phyloP scores from a whole-genome alignment of 345 rosid genomes.

The Hibiscus tridactylites region DNA sequence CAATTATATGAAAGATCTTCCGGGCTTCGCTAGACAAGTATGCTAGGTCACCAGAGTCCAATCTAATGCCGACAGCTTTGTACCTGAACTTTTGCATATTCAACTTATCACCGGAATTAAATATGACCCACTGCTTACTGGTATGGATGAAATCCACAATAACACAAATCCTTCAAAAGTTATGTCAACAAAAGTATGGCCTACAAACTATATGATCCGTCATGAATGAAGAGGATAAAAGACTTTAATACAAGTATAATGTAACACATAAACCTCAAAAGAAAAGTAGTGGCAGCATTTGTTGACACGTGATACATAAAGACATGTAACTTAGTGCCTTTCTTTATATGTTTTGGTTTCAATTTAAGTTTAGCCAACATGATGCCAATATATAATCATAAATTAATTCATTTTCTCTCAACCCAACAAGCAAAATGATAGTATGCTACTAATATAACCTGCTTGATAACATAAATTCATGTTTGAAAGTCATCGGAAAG shows the following conservation, averaged over 20 bases:
- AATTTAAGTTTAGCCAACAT: not conserved
- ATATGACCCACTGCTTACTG: not conserved
- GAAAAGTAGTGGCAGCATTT: not conserved
- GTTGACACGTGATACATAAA: not conserved
- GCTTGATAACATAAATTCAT: not conserved
- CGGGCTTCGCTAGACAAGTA: constrained; percentile 76
- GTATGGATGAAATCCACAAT: not conserved
- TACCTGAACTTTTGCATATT: constrained; percentile 45
- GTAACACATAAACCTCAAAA: not conserved
- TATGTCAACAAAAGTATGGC: not conserved
- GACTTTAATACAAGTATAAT: constrained; percentile 20
- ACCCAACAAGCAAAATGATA: not conserved
- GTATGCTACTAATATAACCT: not conserved
- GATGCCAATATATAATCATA: not conserved
- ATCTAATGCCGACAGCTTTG: constrained; percentile 78
- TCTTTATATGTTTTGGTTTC: not conserved
- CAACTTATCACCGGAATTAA: constrained; percentile 15
- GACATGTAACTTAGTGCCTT: not conserved
- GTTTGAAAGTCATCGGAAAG: not conserved
- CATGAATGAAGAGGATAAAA: not conserved
- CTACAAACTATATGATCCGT: not conserved
- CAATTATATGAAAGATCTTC: constrained; percentile 52
- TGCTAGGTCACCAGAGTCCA: constrained; percentile 95
- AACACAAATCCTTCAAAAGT: not conserved
- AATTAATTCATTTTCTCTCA: not conserved